Percentiles rank a stretch among this genome's conserved stretches.
These are phyloP conservation scores for Dictyostelium firmibasis DNA, from an alignment of 78 protist genomes.

Conservation along the genomic window DNA sequence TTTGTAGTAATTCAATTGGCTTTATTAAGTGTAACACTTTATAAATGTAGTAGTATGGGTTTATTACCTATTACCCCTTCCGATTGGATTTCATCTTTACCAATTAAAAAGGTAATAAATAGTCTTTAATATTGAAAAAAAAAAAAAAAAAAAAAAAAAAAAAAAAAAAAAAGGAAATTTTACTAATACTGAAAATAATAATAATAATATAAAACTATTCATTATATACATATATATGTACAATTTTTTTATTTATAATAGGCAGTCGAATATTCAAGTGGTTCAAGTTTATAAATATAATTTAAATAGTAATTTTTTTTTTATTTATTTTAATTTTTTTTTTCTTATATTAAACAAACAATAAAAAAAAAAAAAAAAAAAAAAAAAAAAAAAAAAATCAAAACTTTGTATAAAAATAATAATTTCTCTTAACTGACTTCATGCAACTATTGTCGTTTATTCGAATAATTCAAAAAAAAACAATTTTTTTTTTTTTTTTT, in stretches of 20 bases:
- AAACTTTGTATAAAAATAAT: neutral
- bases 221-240: neutral
- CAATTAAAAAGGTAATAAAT: constrained; percentile 49
- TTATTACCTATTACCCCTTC: constrained; percentile 75
- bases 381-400: neutral
- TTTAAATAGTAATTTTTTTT: neutral
- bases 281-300: neutral
- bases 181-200: neutral
- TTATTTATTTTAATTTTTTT: neutral
- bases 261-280: constrained; percentile 22
- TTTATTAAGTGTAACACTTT: constrained; percentile 53
- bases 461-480: too few species aligned
- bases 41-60: constrained; percentile 81
- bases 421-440: too few species aligned
- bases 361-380: too few species aligned
- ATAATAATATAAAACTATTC: neutral
- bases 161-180: too few species aligned
- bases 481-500: too few species aligned
- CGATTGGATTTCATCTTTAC: constrained; percentile 78
- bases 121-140: too few species aligned
- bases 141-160: too few species aligned
- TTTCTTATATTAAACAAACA: neutral
- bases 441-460: too few species aligned
- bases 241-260: neutral
- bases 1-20: constrained; percentile 61